A percentile compares a stretch with the other conserved stretches of the same genome.
Conservation (phyloP, 2,329 filamentous ascomycete species). For the Claviceps digitariae region DNA sequence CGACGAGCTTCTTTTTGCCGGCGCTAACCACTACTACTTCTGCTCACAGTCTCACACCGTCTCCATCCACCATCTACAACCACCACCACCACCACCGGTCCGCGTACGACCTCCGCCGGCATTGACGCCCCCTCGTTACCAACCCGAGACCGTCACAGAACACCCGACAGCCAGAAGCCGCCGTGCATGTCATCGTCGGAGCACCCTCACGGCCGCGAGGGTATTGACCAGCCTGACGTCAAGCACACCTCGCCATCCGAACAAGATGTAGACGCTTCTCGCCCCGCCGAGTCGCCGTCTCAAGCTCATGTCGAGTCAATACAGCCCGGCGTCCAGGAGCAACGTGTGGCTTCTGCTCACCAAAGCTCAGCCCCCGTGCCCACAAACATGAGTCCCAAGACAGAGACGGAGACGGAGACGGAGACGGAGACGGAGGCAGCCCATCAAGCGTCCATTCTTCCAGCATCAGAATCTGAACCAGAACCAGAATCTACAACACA, state of each 20-base stretch:
- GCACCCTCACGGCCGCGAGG: slow-evolving; percentile 14
- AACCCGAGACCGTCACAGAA: neutral
- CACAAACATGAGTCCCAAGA: neutral
- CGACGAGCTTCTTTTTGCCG: neutral
- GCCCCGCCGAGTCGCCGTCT: neutral
- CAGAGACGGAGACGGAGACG: neutral
- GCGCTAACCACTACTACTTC: neutral
- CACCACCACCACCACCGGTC: neutral
- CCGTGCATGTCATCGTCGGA: slow-evolving; percentile 25
- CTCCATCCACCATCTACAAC: neutral
- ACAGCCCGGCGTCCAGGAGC: neutral
- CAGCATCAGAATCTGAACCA: neutral
- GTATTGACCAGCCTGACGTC: slow-evolving; percentile 6
- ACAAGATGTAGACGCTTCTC: slow-evolving; percentile 1
- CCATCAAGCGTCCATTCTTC: neutral
- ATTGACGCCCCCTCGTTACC: neutral
- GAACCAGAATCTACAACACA: neutral
- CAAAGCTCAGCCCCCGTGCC: neutral
- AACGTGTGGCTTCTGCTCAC: neutral
- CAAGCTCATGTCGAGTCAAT: neutral
- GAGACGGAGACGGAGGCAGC: neutral
- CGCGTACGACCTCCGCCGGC: neutral
- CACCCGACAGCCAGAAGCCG: neutral
- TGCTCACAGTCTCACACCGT: neutral
- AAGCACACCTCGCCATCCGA: neutral